These are phyloP conservation scores for Aspergillus incahuasiensis DNA, from an alignment of 495 filamentous ascomycete genomes.

Conservation along the genomic window DNA sequence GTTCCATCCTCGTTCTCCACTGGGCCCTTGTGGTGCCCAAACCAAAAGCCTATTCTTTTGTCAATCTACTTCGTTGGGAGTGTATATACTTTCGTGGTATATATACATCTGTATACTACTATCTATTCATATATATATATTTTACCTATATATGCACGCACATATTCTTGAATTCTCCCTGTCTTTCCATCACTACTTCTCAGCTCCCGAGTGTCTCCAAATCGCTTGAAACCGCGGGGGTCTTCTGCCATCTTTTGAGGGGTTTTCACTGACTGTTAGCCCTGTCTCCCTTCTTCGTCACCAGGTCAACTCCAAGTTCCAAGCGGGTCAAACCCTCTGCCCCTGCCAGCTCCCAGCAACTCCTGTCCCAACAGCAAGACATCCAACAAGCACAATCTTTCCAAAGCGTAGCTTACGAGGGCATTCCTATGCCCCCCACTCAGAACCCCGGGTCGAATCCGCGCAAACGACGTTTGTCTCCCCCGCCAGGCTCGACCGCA, in stretches of 20 bases:
- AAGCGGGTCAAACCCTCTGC: conserved; percentile 44
- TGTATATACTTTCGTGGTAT: conserved; percentile 10
- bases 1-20: conserved; percentile 31
- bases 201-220: neutral
- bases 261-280: neutral
- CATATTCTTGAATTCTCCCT: neutral
- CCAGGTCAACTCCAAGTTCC: conserved; percentile 40
- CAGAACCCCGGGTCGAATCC: conserved; percentile 33
- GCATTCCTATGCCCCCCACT: conserved; percentile 37
- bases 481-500: conserved; percentile 28
- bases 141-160: conserved; percentile 13
- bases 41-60: neutral
- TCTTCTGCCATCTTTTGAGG: neutral
- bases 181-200: neutral
- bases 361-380: conserved; percentile 37
- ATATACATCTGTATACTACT: conserved; percentile 11
- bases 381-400: conserved; percentile 33
- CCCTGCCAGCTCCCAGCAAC: conserved; percentile 34
- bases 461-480: conserved; percentile 46
- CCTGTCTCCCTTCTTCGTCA: conserved; percentile 7
- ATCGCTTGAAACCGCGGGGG: neutral
- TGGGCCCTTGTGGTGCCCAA: conserved; percentile 4
- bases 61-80: conserved; percentile 1
- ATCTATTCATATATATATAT: neutral
- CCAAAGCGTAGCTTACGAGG: conserved; percentile 36